A percentile compares a stretch with the other conserved stretches of the same genome.
Evolutionary conservation across 768 basidiomycete species (phyloP).

Genomic region (Leccinum aurantiacum): DNA sequence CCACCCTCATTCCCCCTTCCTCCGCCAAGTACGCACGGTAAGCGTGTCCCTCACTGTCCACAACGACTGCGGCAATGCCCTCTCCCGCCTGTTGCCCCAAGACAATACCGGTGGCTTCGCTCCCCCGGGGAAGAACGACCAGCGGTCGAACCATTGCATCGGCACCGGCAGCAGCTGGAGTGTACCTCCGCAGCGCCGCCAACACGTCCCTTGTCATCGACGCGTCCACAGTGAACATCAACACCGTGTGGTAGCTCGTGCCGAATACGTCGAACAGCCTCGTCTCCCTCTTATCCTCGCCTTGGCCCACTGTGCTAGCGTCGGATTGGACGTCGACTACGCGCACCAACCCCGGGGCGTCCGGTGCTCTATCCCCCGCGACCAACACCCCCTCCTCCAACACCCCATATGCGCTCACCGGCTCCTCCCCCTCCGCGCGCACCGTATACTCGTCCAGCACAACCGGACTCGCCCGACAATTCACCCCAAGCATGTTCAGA

Average conservation of each 20-base stretch:
- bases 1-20: background rate
- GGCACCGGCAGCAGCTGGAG: background rate
- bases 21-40: background rate
- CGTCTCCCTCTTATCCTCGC: constrained; percentile 2
- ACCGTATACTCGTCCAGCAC: constrained; percentile 36
- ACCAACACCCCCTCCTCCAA: constrained; percentile 29
- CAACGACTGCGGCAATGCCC: background rate
- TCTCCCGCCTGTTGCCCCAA: background rate
- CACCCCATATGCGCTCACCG: constrained; percentile 13
- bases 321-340: background rate
- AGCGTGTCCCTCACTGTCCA: background rate
- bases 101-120: background rate
- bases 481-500: constrained; percentile 34
- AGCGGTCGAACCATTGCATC: background rate
- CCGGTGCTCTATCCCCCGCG: constrained; percentile 48
- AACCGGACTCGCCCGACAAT: constrained; percentile 37
- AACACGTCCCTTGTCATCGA: background rate
- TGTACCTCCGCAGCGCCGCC: background rate
- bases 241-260: background rate
- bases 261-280: constrained; percentile 27
- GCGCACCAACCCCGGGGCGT: constrained; percentile 39
- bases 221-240: background rate
- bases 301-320: background rate
- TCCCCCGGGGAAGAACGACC: background rate
- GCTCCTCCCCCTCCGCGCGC: constrained; percentile 3